Percentiles rank a stretch among this genome's conserved stretches.
These are phyloP conservation scores for Leccinum fibrillosum DNA, from an alignment of 768 basidiomycete species.

Conservation along the genomic window DNA sequence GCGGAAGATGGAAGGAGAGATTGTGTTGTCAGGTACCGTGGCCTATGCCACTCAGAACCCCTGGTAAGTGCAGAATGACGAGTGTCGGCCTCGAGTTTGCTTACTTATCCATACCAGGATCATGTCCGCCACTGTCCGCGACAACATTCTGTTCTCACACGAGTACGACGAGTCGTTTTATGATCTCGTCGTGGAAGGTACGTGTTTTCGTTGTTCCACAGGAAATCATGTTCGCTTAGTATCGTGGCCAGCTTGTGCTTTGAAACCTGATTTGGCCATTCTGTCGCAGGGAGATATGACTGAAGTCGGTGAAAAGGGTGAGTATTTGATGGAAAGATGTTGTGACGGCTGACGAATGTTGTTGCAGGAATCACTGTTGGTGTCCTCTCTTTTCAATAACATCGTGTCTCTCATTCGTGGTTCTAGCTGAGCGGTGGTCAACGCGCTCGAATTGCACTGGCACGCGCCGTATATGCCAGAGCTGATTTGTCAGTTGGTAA, in stretches of 20 bases:
- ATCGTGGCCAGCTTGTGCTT: conserved; percentile 65
- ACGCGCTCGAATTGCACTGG: conserved; percentile 78
- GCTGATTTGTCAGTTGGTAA: conserved; percentile 68
- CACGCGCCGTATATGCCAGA: conserved; percentile 86
- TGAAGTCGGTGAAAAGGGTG: conserved; percentile 83
- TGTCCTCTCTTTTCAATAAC: conserved; percentile 4
- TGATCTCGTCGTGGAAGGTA: conserved; percentile 76
- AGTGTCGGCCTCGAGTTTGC: neutral
- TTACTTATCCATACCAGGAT: conserved; percentile 47
- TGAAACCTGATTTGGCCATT: conserved; percentile 74
- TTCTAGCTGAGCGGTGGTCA: conserved; percentile 77
- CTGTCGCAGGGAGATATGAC: conserved; percentile 81
- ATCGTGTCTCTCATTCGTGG: conserved; percentile 13
- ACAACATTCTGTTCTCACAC: conserved; percentile 92
- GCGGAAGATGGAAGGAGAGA: conserved; percentile 69
- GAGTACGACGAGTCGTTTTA: conserved; percentile 85
- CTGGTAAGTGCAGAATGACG: conserved; percentile 48
- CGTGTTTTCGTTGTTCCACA: neutral
- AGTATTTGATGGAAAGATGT: conserved; percentile 1
- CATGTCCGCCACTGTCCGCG: conserved; percentile 78
- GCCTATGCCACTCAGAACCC: conserved; percentile 88
- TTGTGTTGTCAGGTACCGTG: conserved; percentile 64
- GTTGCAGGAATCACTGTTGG: conserved; percentile 54
- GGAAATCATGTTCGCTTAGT: neutral
- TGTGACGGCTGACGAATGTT: neutral